Conservation (phyloP, 139 green algal species). For the Ettlia oleoabundans region DNA sequence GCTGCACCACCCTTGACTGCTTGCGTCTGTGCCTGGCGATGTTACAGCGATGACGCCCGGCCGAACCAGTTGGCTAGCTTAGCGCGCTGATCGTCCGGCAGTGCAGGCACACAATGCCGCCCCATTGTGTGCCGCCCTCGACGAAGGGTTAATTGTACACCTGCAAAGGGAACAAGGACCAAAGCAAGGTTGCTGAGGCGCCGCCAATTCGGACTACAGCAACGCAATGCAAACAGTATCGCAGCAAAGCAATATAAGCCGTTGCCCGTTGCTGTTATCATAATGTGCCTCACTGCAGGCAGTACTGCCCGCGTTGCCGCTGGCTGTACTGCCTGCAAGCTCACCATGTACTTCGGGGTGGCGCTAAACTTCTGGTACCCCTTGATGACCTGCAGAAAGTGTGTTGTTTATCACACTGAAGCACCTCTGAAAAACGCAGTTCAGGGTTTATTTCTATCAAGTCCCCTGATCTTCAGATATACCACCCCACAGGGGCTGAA, state of each 20-base stretch:
- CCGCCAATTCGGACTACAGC: too few relatives aligned
- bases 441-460: too few relatives aligned
- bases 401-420: too few relatives aligned
- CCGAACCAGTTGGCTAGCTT: too few relatives aligned
- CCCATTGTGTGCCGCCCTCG: too few relatives aligned
- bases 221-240: not conserved
- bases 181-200: not conserved
- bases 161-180: not conserved
- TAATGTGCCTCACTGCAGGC: not conserved
- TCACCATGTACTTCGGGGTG: slow-evolving; percentile 97
- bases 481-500: not conserved
- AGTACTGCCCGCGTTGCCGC: not conserved
- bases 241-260: not conserved
- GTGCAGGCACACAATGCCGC: too few relatives aligned
- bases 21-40: too few relatives aligned
- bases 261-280: not conserved
- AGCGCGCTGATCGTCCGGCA: too few relatives aligned
- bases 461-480: too few relatives aligned
- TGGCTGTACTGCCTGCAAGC: not conserved
- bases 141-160: slow-evolving; percentile 9
- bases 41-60: too few relatives aligned
- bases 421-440: too few relatives aligned
- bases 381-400: slow-evolving; percentile 87
- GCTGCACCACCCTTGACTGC: too few relatives aligned
- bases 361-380: slow-evolving; percentile 99